Evolutionary conservation across 2,329 filamentous ascomycete genomes (phyloP).

Genomic region (Bipolaris gigantea): DNA sequence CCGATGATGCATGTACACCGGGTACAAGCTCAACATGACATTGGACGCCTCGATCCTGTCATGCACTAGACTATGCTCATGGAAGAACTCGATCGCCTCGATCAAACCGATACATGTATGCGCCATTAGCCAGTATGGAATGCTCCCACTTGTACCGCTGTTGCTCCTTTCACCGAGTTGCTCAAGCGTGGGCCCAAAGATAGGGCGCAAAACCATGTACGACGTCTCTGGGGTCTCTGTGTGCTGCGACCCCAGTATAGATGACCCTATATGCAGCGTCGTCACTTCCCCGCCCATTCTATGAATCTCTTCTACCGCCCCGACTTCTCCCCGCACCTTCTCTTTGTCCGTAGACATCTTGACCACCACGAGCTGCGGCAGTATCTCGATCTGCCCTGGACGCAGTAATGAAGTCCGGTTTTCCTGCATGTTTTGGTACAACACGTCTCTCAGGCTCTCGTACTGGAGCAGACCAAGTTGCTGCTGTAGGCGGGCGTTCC

Average conservation of each 20-base stretch:
- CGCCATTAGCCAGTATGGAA: slow-evolving; percentile 17
- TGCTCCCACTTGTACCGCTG: background rate
- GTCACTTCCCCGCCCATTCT: background rate
- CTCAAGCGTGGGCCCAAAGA: slow-evolving; percentile 15
- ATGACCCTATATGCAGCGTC: slow-evolving; percentile 2
- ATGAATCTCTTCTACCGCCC: background rate
- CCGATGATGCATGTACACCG: slow-evolving; percentile 1
- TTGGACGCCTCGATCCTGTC: slow-evolving; percentile 4
- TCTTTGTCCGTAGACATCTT: background rate
- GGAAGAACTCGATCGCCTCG: slow-evolving; percentile 6
- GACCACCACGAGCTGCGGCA: slow-evolving; percentile 7
- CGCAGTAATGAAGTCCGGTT: background rate
- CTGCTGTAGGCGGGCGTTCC: background rate
- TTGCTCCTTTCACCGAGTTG: slow-evolving; percentile 7
- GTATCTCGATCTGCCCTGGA: background rate
- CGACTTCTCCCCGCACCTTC: background rate
- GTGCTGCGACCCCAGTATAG: slow-evolving; percentile 1
- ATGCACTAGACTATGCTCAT: slow-evolving; percentile 8
- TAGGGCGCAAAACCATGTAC: slow-evolving; percentile 11
- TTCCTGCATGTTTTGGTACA: background rate
- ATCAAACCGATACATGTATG: slow-evolving; percentile 18
- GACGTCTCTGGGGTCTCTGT: background rate
- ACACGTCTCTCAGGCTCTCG: background rate
- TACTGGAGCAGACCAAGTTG: slow-evolving; percentile 2
- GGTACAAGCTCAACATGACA: slow-evolving; percentile 13